Evolutionary conservation across 148 eudicot species (phyloP), one percentile per base, ranked within the genome.

Genomic region (Dianthus caryophyllus): DNA sequence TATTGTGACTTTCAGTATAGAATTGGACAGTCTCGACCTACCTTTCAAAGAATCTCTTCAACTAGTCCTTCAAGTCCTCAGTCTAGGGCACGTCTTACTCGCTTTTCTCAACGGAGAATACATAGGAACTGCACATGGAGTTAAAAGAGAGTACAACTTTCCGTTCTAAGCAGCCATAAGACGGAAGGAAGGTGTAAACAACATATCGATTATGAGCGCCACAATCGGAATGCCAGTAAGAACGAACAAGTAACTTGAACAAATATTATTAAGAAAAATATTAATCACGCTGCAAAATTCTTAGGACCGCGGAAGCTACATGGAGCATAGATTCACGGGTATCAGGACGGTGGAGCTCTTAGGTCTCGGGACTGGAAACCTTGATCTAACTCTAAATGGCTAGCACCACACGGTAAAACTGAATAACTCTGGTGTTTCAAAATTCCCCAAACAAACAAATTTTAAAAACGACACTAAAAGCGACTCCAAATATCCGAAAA

Each of bases 241-340:
- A 31, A 49, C 1, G 16, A 49, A 39, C 5, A 8, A 3, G 21
- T 43, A 26, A 63, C 1, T 26, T 22, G 52, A 44, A 25, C 31
- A 25, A 61, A 63, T 10, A 24, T 43, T 2, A 41, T 4, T 2
- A 33, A 41, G 10, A 1, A 22, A 63, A 17, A 63, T 9, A 71
- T 70, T 72, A 50, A 73, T 48, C 66, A 66, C 20, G 10, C 64
- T 39, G 46, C 10, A 6, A 24, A 20, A 11, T 67, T 21, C 20
- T 65, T 44, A 87, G 97, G 87, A 94, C 58, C 86, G 99, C 67
- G 99, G 99, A 79, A 87, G 88, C 65, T 83, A 84, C 64, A 84
- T 86, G 96, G 97, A 94, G 73, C 83, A 83, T 62, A 82, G 97
- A 69, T 90, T 73, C 78, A 82, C 96, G 1, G 99, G 99, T 8